Evolutionary conservation across 2,329 filamentous ascomycete genomes (phyloP), one percentile per base, ranked within the genome.

Genomic region (Endoconidiophora polonica): DNA sequence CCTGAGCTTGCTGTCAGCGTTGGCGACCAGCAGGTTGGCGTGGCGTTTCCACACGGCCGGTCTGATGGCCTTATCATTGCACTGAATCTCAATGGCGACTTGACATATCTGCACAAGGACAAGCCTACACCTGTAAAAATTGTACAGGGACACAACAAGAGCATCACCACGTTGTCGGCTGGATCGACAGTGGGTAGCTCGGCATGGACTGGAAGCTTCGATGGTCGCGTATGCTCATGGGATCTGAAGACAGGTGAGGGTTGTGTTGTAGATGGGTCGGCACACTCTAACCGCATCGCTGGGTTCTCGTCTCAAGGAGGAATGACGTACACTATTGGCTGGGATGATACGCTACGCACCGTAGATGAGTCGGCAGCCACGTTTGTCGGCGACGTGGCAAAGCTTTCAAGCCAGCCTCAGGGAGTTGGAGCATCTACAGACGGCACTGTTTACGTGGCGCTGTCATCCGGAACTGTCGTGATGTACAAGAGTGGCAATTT

Each of bases 1-100:
- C 77, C 76, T 29, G 82, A 88, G 40, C 81, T 80, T 14, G 69
- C 68, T 42, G 74, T 81, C 54, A 86, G 77, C 60, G 71, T 95
- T 37, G 73, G 74, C 3, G 76, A 95, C 61, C 91, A 98, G 64
- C 91, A 98, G 62, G 86, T 96, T 29, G 91, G 91, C 48, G 86
- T 98, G 4, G 86, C 91, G 7, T 94, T 87, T 79, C 86, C 88
- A 1, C 73, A 78, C 44, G 84, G 83, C 44, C 76, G 90, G 56
- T 83, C 70, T 48, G 91, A 98, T 61, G 86, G 83, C 26, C 70
- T 95, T 54, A 79, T 98, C 56, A 88, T 98, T 63, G 94, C 86
- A 63, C 69, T 96, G 56, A 91, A 86, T 58, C 73, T 96, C 18
- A 79, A 80, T 46, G 91, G 91, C 22, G 85, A 95, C 61, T 76